phyloP scores from a whole-genome alignment of 2,329 filamentous ascomycete genomes.

The Colletotrichum musae region DNA sequence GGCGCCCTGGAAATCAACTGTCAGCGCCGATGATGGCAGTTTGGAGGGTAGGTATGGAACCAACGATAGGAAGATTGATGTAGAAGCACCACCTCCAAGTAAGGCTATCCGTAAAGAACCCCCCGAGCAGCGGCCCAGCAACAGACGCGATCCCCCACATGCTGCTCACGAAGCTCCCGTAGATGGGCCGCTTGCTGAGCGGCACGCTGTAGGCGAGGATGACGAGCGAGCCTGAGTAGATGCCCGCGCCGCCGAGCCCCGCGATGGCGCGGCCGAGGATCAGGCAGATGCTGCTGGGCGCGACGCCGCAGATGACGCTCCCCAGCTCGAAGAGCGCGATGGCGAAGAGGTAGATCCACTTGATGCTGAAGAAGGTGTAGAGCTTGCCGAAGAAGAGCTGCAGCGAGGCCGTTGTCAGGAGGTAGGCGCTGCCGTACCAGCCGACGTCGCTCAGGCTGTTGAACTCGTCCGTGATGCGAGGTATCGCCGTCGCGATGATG shows the following conservation, averaged over 20 bases:
- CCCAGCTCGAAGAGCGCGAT: conserved; percentile 61
- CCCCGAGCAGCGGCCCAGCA: conserved; percentile 52
- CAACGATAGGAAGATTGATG: conserved; percentile 56
- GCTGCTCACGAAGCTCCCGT: conserved; percentile 56
- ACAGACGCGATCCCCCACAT: conserved; percentile 63
- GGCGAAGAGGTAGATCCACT: conserved; percentile 55
- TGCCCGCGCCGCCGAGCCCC: conserved; percentile 59
- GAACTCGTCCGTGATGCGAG: conserved; percentile 59
- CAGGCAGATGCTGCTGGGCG: conserved; percentile 50
- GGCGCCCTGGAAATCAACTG: conserved; percentile 45
- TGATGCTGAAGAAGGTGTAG: conserved; percentile 62
- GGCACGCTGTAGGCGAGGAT: conserved; percentile 59
- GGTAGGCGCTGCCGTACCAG: conserved; percentile 64
- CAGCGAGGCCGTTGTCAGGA: conserved; percentile 57
- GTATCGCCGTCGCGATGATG: conserved; percentile 61
- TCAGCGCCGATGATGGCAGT: conserved; percentile 20
- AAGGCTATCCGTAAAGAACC: conserved; percentile 53
- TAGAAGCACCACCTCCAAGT: conserved; percentile 59
- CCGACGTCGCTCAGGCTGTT: conserved; percentile 62
- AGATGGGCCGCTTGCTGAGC: conserved; percentile 51
- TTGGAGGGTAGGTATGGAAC: conserved; percentile 2
- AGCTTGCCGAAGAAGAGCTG: conserved; percentile 58
- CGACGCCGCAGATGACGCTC: conserved; percentile 56
- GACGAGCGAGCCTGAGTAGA: conserved; percentile 60
- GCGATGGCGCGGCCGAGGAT: conserved; percentile 54